Evolutionary conservation across 202 grass and related monocot species (phyloP).

Genomic region (Setaria viridis): DNA sequence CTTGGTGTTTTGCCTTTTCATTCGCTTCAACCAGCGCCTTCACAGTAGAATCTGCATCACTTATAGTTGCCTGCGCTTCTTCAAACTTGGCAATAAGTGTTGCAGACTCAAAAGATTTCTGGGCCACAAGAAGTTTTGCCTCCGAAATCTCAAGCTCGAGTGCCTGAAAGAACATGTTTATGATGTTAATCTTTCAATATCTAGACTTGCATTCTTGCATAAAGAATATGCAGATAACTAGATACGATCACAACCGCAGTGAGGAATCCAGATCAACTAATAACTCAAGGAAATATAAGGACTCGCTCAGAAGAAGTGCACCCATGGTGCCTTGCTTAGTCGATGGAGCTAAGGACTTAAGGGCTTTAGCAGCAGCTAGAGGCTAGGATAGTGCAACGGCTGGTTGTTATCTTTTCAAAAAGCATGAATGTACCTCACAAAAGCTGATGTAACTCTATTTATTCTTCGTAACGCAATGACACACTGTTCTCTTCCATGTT

Average conservation of each 20-base stretch:
- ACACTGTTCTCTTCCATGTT: background rate
- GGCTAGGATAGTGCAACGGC: too few species aligned
- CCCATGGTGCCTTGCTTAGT: background rate
- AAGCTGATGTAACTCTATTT: background rate
- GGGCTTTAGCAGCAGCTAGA: background rate
- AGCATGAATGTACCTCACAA: background rate
- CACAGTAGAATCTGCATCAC: constrained; percentile 74
- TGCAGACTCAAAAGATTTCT: constrained; percentile 84
- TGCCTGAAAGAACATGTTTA: constrained; percentile 56
- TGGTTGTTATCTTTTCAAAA: background rate
- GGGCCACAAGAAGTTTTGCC: constrained; percentile 60
- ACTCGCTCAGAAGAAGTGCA: background rate
- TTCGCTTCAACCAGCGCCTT: constrained; percentile 80
- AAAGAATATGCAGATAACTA: background rate
- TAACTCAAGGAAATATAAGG: constrained; percentile 9
- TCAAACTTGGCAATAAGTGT: constrained; percentile 75
- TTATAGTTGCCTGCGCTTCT: constrained; percentile 83
- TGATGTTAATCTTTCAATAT: background rate
- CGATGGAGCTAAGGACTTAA: background rate
- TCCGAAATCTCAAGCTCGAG: constrained; percentile 72
- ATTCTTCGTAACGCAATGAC: background rate
- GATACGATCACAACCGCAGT: background rate
- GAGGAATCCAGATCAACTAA: constrained; percentile 12
- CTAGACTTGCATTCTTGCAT: constrained; percentile 6
- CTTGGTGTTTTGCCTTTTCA: constrained; percentile 68